Evolutionary conservation across 306 rosid genomes (phyloP).

Genomic region (Rosa lucieae): DNA sequence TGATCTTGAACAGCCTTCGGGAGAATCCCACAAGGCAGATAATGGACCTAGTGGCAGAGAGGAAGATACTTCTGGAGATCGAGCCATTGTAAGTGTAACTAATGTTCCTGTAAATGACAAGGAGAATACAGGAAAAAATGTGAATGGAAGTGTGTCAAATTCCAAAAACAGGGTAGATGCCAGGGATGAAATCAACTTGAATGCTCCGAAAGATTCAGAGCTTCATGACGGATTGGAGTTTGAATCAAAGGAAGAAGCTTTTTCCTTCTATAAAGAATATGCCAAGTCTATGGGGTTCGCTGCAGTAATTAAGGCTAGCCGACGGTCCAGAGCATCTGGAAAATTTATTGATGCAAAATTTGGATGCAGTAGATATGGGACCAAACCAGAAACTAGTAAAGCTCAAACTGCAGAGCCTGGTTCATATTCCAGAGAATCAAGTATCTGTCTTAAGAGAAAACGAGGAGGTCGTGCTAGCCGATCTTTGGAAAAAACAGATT

Average conservation of each 20-base stretch:
- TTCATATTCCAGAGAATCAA: slow-evolving; percentile 19
- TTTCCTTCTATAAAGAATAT: slow-evolving; percentile 46
- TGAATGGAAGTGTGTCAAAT: slow-evolving; percentile 5
- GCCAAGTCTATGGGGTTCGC: slow-evolving; percentile 47
- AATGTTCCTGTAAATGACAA: slow-evolving; percentile 17
- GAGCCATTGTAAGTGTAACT: neutral
- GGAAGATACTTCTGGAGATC: slow-evolving; percentile 9
- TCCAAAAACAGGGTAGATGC: slow-evolving; percentile 12
- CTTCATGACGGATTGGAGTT: slow-evolving; percentile 44
- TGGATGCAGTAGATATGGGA: slow-evolving; percentile 49
- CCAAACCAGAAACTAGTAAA: slow-evolving; percentile 26
- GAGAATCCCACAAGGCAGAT: slow-evolving; percentile 25
- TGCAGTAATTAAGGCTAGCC: slow-evolving; percentile 44
- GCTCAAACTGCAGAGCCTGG: slow-evolving; percentile 28
- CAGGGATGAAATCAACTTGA: slow-evolving; percentile 32
- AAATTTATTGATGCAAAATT: slow-evolving; percentile 54
- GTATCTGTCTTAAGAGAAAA: slow-evolving; percentile 33
- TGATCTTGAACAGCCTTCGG: slow-evolving; percentile 36
- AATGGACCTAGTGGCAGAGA: slow-evolving; percentile 16
- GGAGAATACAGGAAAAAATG: slow-evolving; percentile 22
- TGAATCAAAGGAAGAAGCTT: slow-evolving; percentile 51
- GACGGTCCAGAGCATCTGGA: slow-evolving; percentile 49
- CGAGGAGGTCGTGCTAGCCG: slow-evolving; percentile 45
- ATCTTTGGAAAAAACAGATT: slow-evolving; percentile 44
- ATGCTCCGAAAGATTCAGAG: slow-evolving; percentile 27